A percentile compares a stretch with the other conserved stretches of the same genome.
Conservation (phyloP, 192 early-diverging fungal genomes). For the Podila epicladia region DNA sequence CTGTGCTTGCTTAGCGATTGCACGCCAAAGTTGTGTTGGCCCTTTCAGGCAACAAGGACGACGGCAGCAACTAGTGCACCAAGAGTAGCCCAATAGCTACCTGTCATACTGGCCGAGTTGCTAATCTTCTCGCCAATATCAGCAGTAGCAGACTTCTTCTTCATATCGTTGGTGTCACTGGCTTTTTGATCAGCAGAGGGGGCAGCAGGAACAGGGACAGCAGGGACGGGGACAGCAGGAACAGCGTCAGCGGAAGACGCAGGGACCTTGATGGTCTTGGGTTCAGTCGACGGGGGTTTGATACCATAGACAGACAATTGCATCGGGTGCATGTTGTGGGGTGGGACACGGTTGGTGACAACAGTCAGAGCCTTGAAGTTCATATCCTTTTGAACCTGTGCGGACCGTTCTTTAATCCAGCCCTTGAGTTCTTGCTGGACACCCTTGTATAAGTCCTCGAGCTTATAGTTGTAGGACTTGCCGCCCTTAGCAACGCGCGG, state of each 20-base stretch:
- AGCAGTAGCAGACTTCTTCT: neutral
- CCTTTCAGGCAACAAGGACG: constrained; percentile 8
- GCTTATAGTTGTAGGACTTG: constrained; percentile 20
- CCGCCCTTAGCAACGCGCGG: constrained; percentile 12
- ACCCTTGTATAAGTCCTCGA: constrained; percentile 19
- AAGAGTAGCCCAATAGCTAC: constrained; percentile 17
- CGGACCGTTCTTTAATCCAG: constrained; percentile 21
- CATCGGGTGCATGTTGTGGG: constrained; percentile 11
- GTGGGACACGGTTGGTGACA: constrained; percentile 5
- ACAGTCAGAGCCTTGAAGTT: constrained; percentile 19
- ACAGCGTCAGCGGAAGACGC: neutral
- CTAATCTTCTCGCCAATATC: neutral
- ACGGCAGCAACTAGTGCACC: constrained; percentile 2
- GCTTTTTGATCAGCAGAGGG: neutral
- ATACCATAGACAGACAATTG: constrained; percentile 1
- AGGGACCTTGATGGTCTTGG: neutral
- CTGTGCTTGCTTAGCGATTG: no score
- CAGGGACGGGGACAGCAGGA: no score
- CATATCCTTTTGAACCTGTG: constrained; percentile 11
- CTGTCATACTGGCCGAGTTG: constrained; percentile 10
- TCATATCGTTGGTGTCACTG: neutral
- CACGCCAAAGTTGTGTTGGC: no score
- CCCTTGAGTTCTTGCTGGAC: constrained; percentile 12
- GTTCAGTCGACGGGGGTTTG: neutral
- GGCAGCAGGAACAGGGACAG: neutral